These are phyloP conservation scores for Myxozyma melibiosi DNA, from an alignment of 805 yeast genomes.

Conservation along the genomic window DNA sequence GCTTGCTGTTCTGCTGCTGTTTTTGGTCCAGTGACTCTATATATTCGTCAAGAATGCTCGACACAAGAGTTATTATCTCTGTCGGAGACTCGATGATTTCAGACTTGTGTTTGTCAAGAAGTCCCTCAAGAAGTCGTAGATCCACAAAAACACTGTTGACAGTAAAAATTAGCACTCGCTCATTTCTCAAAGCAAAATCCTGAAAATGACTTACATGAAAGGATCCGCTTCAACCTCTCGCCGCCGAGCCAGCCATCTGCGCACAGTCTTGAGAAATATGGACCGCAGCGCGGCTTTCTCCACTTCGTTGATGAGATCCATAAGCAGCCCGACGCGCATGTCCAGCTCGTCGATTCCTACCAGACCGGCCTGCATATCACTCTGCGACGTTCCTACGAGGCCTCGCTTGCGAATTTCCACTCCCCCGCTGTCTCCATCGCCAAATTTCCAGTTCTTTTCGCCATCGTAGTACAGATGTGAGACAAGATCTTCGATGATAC, in stretches of 20 bases:
- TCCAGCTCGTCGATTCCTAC: slow-evolving; percentile 23
- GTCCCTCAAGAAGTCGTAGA: slow-evolving; percentile 62
- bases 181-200: not conserved
- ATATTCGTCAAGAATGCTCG: slow-evolving; percentile 46
- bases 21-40: slow-evolving; percentile 37
- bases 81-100: slow-evolving; percentile 57
- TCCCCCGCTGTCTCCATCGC: slow-evolving; percentile 37
- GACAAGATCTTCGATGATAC: slow-evolving; percentile 42
- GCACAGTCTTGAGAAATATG: slow-evolving; percentile 55
- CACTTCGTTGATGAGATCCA: slow-evolving; percentile 46
- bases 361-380: slow-evolving; percentile 10
- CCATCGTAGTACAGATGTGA: slow-evolving; percentile 42
- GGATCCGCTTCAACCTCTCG: slow-evolving; percentile 25
- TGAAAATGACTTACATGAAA: slow-evolving; percentile 12
- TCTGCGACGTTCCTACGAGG: slow-evolving; percentile 5
- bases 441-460: slow-evolving; percentile 39
- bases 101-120: slow-evolving; percentile 61
- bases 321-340: slow-evolving; percentile 11
- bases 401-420: slow-evolving; percentile 35
- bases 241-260: slow-evolving; percentile 56
- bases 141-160: slow-evolving; percentile 56
- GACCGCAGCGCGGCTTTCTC: slow-evolving; percentile 44
- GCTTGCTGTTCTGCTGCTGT: slow-evolving; percentile 47
- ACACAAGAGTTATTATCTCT: slow-evolving; percentile 56
- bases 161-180: not conserved